A percentile compares a stretch with the other conserved stretches of the same genome.
phyloP scores from a whole-genome alignment of 345 rosid genomes.

The Excoecaria agallocha region DNA sequence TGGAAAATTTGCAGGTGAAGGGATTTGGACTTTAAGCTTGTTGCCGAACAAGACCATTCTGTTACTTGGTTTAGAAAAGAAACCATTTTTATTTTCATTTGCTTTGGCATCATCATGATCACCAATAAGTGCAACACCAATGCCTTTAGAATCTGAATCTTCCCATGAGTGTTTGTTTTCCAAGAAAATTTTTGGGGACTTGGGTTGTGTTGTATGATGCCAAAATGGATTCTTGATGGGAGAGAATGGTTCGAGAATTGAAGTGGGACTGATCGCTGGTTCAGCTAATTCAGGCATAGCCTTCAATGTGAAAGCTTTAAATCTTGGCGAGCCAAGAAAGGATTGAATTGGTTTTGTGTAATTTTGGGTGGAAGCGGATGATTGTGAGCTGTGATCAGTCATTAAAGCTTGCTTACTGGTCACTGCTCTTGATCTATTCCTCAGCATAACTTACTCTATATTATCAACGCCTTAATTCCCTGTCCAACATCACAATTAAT shows the following conservation, averaged over 20 bases:
- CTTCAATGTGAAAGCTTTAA: constrained; percentile 50
- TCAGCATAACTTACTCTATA: constrained; percentile 36
- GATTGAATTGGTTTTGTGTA: constrained; percentile 29
- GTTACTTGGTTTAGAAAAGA: constrained; percentile 31
- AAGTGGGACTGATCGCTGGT: constrained; percentile 51
- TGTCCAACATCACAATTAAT: neutral
- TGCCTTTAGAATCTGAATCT: constrained; percentile 35
- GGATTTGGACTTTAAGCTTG: constrained; percentile 54
- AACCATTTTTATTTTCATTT: constrained; percentile 7
- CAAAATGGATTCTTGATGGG: constrained; percentile 36
- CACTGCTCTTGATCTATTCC: constrained; percentile 50
- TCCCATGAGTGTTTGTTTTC: constrained; percentile 31
- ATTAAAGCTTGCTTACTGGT: constrained; percentile 55
- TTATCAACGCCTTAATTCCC: neutral
- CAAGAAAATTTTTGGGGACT: constrained; percentile 33
- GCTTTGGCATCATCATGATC: constrained; percentile 7
- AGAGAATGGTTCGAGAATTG: constrained; percentile 53
- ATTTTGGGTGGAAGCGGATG: constrained; percentile 28
- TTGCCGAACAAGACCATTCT: constrained; percentile 55
- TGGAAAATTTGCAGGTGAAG: constrained; percentile 20
- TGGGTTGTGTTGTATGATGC: constrained; percentile 25
- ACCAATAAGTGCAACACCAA: constrained; percentile 54
- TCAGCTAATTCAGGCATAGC: constrained; percentile 41
- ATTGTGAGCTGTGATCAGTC: constrained; percentile 49
- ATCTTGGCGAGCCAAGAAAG: constrained; percentile 51